These are phyloP conservation scores for Ulmus americana DNA, from an alignment of 331 rosid species.

Conservation along the genomic window DNA sequence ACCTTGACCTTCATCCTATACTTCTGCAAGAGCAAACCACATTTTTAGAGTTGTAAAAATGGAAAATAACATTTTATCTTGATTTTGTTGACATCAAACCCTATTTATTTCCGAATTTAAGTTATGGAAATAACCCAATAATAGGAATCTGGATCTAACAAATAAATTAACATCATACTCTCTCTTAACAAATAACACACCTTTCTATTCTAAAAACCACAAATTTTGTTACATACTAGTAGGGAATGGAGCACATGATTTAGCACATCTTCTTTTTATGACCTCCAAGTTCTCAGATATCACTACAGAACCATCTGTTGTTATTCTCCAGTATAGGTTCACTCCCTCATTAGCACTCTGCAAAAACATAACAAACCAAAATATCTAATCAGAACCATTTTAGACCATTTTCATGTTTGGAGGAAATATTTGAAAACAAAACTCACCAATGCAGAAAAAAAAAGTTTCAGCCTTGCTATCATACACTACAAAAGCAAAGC, in stretches of 20 bases:
- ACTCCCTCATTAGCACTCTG: constrained; percentile 65
- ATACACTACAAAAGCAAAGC: constrained; percentile 72
- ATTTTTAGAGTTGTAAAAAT: not conserved
- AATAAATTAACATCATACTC: constrained; percentile 1
- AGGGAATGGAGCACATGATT: constrained; percentile 90
- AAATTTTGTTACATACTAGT: constrained; percentile 36
- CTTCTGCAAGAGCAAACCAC: constrained; percentile 13
- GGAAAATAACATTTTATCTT: too few relatives aligned
- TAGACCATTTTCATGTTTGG: not conserved
- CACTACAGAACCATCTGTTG: constrained; percentile 67
- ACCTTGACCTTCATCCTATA: constrained; percentile 57
- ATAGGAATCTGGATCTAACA: too few relatives aligned
- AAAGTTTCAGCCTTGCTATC: constrained; percentile 54
- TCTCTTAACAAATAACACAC: not conserved
- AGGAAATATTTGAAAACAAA: not conserved
- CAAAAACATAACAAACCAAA: constrained; percentile 10
- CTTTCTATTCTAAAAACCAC: not conserved
- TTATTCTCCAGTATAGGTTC: constrained; percentile 71
- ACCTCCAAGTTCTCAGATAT: constrained; percentile 65
- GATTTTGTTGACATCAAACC: too few relatives aligned
- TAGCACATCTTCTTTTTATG: constrained; percentile 70
- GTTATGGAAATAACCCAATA: too few relatives aligned
- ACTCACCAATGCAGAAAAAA: constrained; percentile 76
- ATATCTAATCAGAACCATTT: not conserved
- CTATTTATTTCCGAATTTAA: too few relatives aligned